Evolutionary conservation across 176 grass and related monocot species (phyloP), one percentile per base, ranked within the genome.

Genomic region (Phyllostachys edulis): DNA sequence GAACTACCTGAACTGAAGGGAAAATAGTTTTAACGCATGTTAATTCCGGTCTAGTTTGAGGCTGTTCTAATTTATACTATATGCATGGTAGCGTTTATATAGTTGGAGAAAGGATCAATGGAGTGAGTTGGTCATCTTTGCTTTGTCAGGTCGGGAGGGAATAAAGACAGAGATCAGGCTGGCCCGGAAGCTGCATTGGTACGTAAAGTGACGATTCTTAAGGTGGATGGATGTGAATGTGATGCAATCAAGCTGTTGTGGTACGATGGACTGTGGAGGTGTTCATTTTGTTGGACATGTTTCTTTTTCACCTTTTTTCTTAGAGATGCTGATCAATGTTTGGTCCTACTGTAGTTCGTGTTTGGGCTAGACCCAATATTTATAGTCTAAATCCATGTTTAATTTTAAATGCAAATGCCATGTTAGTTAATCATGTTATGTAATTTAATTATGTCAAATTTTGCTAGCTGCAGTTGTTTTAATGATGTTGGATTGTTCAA

Each of bases 81-180:
- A 1, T 9, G 5, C 36, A 34, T 18, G 27, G 18, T 76, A 16
- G 50, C 38, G 18, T 27, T 27, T 76, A 59, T 76, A 51, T 69
- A 81, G 39, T 40, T 5, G 39, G 4, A 40, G 39, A 40, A 5
- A 40, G 39, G 37, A 49, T 40, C 39, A 40, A 40, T n/a, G n/a
- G n/a, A n/a, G n/a, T n/a, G n/a, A 10, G 9, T 34, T 16, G n/a
- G 21, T 52, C 36, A 32, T 17, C 79, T 88, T 88, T 88, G 73
- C 86, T n/a, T 88, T 45, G 42, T 77, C 34, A 11, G 79, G 5
- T 52, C 69, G 18, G 7, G 15, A 54, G 36, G 24, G 86, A 77
- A 88, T 77, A 88, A 82, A 76, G 85, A 7, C 13, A n/a, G n/a
- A 7, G 50, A 18, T 6, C 50, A 16, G 17, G 52, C 27, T 41